phyloP scores from a whole-genome alignment of 306 rosid genomes.

The Alnus glutinosa region DNA sequence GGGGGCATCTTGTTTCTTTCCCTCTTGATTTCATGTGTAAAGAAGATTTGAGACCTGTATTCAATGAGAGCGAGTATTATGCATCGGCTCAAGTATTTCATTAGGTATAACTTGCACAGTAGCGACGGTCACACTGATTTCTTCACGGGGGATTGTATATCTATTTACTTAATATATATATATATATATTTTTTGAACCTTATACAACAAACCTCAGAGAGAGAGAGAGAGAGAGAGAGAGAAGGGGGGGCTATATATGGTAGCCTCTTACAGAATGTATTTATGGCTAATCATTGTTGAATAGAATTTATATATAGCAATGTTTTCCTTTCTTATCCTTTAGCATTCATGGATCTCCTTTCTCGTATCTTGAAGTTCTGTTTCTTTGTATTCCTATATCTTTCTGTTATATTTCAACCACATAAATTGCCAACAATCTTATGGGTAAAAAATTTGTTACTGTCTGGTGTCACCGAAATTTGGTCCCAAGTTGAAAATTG shows the following conservation, averaged over 20 bases:
- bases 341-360: background rate
- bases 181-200: background rate
- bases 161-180: background rate
- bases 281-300: slow-evolving; percentile 29
- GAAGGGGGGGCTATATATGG: background rate
- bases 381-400: background rate
- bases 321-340: background rate
- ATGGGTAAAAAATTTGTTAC: too few relatives aligned
- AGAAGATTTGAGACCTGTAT: slow-evolving; percentile 93
- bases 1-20: slow-evolving; percentile 90
- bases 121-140: background rate
- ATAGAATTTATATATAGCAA: slow-evolving; percentile 16
- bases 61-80: slow-evolving; percentile 90
- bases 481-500: too few relatives aligned
- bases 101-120: slow-evolving; percentile 32
- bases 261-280: slow-evolving; percentile 42
- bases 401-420: too few relatives aligned
- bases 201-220: background rate
- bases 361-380: background rate
- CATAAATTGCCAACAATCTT: background rate
- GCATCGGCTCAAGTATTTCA: slow-evolving; percentile 88
- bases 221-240: background rate
- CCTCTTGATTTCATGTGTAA: slow-evolving; percentile 87
- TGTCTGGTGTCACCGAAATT: too few relatives aligned
- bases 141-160: background rate